Evolutionary conservation across 225 moss, liverwort and hornwort genomes (phyloP).

Genomic region (Marchantia paleacea): DNA sequence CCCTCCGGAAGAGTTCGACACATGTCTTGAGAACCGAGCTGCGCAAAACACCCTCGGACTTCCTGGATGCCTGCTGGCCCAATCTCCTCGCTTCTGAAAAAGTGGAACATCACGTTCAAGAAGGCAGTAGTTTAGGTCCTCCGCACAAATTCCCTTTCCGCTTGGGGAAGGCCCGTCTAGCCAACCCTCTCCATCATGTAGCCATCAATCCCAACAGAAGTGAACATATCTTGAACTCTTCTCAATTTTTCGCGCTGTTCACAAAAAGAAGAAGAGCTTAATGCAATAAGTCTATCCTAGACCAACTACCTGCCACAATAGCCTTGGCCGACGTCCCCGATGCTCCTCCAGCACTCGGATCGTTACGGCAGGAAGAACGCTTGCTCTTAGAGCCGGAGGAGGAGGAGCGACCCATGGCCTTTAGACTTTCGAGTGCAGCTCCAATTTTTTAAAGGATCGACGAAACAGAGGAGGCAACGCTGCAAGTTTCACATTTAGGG

Average conservation of each 20-base stretch:
- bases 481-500: background rate
- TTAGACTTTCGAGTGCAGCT: no score
- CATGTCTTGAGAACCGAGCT: slow-evolving; percentile 52
- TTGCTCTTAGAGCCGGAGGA: background rate
- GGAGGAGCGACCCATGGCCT: background rate
- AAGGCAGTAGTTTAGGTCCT: background rate
- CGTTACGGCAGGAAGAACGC: background rate
- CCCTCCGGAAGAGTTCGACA: slow-evolving; percentile 54
- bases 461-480: background rate
- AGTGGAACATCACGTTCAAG: background rate
- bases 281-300: background rate
- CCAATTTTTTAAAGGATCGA: background rate
- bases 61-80: slow-evolving; percentile 77
- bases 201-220: no score
- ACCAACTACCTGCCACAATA: slow-evolving; percentile 1
- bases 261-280: background rate
- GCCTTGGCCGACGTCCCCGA: background rate
- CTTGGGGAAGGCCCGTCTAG: background rate
- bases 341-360: background rate
- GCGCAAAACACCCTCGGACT: slow-evolving; percentile 58
- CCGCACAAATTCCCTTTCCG: background rate
- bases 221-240: no score
- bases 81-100: slow-evolving; percentile 62
- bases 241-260: background rate
- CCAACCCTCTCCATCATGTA: background rate